phyloP scores from a whole-genome alignment of 75 land plant genomes.

The Azolla pinnata region DNA sequence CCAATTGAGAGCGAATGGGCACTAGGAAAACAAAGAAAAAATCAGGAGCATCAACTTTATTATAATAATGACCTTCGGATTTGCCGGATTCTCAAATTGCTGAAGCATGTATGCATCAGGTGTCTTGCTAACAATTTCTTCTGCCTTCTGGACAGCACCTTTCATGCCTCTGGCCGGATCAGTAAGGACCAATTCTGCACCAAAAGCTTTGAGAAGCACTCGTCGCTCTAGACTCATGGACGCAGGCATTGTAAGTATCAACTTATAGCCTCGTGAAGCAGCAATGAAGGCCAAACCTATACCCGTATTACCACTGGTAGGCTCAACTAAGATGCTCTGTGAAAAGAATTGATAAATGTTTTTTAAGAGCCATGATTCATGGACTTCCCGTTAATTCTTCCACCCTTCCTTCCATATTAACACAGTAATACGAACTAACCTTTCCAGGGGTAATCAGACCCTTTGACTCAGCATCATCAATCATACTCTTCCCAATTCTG shows the following conservation, averaged over 20 bases:
- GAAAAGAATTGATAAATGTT: background rate
- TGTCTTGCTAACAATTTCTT: slow-evolving; percentile 75
- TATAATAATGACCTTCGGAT: slow-evolving; percentile 83
- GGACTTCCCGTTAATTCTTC: too few species aligned
- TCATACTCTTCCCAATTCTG: slow-evolving; percentile 95
- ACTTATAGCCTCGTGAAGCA: slow-evolving; percentile 82
- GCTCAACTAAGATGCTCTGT: slow-evolving; percentile 85
- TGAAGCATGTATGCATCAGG: slow-evolving; percentile 85
- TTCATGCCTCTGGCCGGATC: slow-evolving; percentile 92
- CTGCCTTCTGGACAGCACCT: slow-evolving; percentile 89
- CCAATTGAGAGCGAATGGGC: too few species aligned
- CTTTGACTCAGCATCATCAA: slow-evolving; percentile 75
- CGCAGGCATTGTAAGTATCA: slow-evolving; percentile 88
- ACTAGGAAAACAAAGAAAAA: too few species aligned
- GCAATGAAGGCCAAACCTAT: slow-evolving; percentile 94
- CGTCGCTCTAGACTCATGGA: slow-evolving; percentile 91
- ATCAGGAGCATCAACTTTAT: too few species aligned
- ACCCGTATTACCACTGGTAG: slow-evolving; percentile 94
- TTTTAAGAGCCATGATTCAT: too few species aligned
- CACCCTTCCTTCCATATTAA: too few species aligned
- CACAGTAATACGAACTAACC: slow-evolving; percentile 42
- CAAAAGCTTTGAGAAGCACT: slow-evolving; percentile 75
- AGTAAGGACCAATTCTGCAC: slow-evolving; percentile 85
- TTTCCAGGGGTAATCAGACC: slow-evolving; percentile 80
- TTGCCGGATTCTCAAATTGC: slow-evolving; percentile 94